Conservation (phyloP, 1,284 basidiomycete species). For the Cystobasidium slooffiae region DNA sequence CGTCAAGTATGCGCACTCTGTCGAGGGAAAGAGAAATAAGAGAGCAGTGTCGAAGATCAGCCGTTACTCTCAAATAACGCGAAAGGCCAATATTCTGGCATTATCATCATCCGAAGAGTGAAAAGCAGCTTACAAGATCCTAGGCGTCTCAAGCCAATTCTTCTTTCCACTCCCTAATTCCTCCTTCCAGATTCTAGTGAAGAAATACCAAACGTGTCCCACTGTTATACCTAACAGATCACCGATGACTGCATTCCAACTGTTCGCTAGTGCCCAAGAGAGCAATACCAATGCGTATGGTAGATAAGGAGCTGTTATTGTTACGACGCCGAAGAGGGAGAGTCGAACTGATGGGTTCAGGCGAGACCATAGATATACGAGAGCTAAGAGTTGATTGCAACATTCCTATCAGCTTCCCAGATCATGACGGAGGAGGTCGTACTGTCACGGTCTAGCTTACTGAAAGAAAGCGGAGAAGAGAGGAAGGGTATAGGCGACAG, state of each 20-base stretch:
- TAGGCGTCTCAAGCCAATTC: slow-evolving; percentile 76
- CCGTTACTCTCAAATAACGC: neutral
- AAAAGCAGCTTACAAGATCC: slow-evolving; percentile 68
- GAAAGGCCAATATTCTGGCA: neutral
- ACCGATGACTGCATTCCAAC: slow-evolving; percentile 69
- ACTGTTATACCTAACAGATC: slow-evolving; percentile 74
- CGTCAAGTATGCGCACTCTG: slow-evolving; percentile 18
- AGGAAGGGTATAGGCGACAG: slow-evolving; percentile 88
- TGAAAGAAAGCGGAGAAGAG: slow-evolving; percentile 81
- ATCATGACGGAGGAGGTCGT: no score
- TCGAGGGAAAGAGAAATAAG: neutral
- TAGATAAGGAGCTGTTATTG: slow-evolving; percentile 92
- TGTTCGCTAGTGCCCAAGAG: slow-evolving; percentile 84
- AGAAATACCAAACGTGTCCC: slow-evolving; percentile 89
- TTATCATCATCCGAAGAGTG: no score
- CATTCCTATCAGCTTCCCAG: no score
- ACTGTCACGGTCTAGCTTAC: no score
- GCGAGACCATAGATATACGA: slow-evolving; percentile 96
- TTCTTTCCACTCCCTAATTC: slow-evolving; percentile 82
- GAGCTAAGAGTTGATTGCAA: slow-evolving; percentile 58
- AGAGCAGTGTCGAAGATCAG: neutral
- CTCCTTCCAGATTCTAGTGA: slow-evolving; percentile 90
- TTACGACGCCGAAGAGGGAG: slow-evolving; percentile 89
- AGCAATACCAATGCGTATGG: slow-evolving; percentile 87
- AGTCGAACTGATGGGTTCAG: slow-evolving; percentile 92